Evolutionary conservation across 495 filamentous ascomycete genomes (phyloP).

Genomic region (Xylaria cubensis): DNA sequence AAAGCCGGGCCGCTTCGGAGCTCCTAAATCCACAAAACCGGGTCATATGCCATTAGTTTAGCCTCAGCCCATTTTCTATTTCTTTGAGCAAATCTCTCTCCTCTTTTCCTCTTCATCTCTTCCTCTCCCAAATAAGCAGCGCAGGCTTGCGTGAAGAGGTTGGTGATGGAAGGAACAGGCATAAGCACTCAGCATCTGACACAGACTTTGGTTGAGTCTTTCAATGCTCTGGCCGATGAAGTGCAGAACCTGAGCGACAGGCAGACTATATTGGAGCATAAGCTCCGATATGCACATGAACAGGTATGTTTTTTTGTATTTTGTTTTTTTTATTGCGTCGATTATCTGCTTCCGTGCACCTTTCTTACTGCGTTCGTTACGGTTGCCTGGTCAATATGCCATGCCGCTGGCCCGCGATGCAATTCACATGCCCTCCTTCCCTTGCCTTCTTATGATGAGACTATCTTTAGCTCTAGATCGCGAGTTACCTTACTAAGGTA

Average conservation of each 20-base stretch:
- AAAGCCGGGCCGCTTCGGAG: conserved; percentile 27
- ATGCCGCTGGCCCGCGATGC: neutral
- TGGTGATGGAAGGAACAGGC: conserved; percentile 31
- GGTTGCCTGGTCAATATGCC: neutral
- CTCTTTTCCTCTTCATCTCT: conserved; percentile 14
- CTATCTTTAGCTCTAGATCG: conserved; percentile 75
- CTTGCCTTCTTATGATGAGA: conserved; percentile 60
- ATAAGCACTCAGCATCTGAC: conserved; percentile 52
- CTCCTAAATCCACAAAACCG: conserved; percentile 27
- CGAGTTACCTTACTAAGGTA: conserved; percentile 57
- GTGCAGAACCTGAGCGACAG: conserved; percentile 61
- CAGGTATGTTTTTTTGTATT: conserved; percentile 52
- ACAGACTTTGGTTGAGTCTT: conserved; percentile 63
- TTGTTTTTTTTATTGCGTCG: neutral
- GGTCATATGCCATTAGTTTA: conserved; percentile 19
- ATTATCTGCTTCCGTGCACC: neutral
- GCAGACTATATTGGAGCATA: conserved; percentile 63
- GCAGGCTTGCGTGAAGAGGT: conserved; percentile 21
- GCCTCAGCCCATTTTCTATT: conserved; percentile 26
- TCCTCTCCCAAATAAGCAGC: conserved; percentile 3
- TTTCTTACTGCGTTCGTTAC: neutral
- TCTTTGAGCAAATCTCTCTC: conserved; percentile 1
- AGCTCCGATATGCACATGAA: conserved; percentile 63
- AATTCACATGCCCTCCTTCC: conserved; percentile 20
- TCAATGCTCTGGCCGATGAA: conserved; percentile 67